Evolutionary conservation across 1,139 yeast genomes (phyloP), one percentile per base, ranked within the genome.

Genomic region (Yamadazyma atlantica): DNA sequence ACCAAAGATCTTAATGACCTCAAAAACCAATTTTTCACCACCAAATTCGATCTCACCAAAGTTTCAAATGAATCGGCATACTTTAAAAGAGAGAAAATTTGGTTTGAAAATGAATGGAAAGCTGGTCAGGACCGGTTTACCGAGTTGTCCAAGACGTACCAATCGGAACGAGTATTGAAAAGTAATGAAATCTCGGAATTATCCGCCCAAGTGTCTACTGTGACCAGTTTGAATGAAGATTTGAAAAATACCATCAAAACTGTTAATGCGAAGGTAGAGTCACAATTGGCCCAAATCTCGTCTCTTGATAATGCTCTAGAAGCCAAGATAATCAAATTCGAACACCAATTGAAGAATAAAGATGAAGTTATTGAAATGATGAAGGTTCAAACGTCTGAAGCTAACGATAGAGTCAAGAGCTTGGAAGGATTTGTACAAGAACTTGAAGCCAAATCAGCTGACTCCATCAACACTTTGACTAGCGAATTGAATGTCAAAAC

Each of bases 301-400:
- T 51, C 53, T n/a, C 43, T 57, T 14, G 61, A 58, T 35, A 40
- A 42, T 22, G 17, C 17, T 14, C 25, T 51, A 57, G 67, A 65
- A 34, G 45, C 55, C 13, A 64, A 57, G 34, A 79, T 76, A 44
- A 76, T 78, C 22, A 79, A 75, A 31, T 80, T 78, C 49, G 60
- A 79, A 31, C 75, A 74, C 37, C 95, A 87, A 51, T 65, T 85
- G 53, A 61, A 78, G 2, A 62, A 78, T 27, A 88, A 84, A 55
- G 82, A 82, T 42, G 79, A 86, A 35, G 60, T 82, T 28, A 68
- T 80, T 2, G 79, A 75, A 33, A 65, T 85, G 14, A 69, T 87
- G 44, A 80, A 82, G 38, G 49, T 64, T 8, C 74, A 77, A 68
- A 63, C 73, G 7, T 54, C 60, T 1, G 81, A 78, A 42, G 60